These are phyloP conservation scores for Tulasnella sp. DNA, from an alignment of 768 basidiomycete genomes.

Conservation along the genomic window DNA sequence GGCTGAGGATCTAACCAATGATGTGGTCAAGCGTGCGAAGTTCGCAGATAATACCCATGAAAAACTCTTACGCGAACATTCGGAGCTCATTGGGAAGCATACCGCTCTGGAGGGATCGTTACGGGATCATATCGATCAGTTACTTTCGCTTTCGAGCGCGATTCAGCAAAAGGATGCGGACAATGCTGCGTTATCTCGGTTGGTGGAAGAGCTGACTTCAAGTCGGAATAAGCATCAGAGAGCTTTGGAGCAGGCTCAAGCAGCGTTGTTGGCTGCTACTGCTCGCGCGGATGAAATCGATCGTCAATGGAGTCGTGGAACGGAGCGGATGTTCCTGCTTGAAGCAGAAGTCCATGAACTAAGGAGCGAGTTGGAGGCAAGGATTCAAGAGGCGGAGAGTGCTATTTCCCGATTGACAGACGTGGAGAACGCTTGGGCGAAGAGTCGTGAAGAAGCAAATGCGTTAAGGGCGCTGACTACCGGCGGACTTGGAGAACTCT, in stretches of 20 bases:
- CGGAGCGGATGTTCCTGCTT: slow-evolving; percentile 52
- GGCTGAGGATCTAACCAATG: slow-evolving; percentile 63
- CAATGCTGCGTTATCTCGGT: slow-evolving; percentile 42
- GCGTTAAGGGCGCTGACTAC: slow-evolving; percentile 78
- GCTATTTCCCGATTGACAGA: slow-evolving; percentile 54
- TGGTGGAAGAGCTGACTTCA: slow-evolving; percentile 56
- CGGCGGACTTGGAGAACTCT: slow-evolving; percentile 67
- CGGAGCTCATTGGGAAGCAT: slow-evolving; percentile 55
- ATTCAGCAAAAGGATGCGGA: slow-evolving; percentile 74
- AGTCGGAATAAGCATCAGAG: slow-evolving; percentile 76
- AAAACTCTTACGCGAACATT: slow-evolving; percentile 47
- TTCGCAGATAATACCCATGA: slow-evolving; percentile 53
- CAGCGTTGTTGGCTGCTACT: slow-evolving; percentile 62
- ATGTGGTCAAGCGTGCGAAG: slow-evolving; percentile 65
- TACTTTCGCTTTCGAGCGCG: slow-evolving; percentile 58
- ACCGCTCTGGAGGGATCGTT: slow-evolving; percentile 46
- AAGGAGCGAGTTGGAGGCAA: slow-evolving; percentile 66
- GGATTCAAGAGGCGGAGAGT: slow-evolving; percentile 58
- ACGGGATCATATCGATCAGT: slow-evolving; percentile 62
- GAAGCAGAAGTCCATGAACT: slow-evolving; percentile 69
- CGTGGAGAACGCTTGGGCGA: slow-evolving; percentile 81
- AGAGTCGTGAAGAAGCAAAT: slow-evolving; percentile 88
- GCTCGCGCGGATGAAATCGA: slow-evolving; percentile 71
- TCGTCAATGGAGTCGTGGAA: slow-evolving; percentile 51
- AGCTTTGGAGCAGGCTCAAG: slow-evolving; percentile 73